These are phyloP conservation scores for Rhizophagus clarus DNA, from an alignment of 192 early-diverging fungal genomes.

Conservation along the genomic window DNA sequence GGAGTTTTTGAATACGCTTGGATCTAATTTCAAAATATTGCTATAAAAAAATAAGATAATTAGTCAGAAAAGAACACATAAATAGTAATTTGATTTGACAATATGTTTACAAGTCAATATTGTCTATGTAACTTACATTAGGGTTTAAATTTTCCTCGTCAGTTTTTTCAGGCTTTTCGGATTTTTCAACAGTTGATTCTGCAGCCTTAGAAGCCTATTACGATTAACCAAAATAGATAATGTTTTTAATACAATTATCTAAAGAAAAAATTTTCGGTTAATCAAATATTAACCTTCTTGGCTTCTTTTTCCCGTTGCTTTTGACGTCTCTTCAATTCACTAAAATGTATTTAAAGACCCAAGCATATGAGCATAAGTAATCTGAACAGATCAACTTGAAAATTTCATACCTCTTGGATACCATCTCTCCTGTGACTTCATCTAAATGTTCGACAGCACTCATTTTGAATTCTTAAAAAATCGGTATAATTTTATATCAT, in stretches of 20 bases:
- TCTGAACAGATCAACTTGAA: slow-evolving; percentile 7
- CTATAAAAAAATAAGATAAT: slow-evolving; percentile 35
- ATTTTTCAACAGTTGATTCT: slow-evolving; percentile 46
- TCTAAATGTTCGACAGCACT: slow-evolving; percentile 57
- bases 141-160: slow-evolving; percentile 87
- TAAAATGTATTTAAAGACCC: slow-evolving; percentile 36
- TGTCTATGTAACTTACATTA: slow-evolving; percentile 54
- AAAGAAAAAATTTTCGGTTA: background rate
- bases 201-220: slow-evolving; percentile 59
- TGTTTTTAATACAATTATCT: background rate
- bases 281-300: slow-evolving; percentile 52
- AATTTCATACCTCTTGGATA: slow-evolving; percentile 81
- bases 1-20: slow-evolving; percentile 80
- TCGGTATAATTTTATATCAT: background rate
- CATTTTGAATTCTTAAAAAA: background rate
- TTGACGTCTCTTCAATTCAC: slow-evolving; percentile 88
- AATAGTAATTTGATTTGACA: background rate
- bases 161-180: slow-evolving; percentile 51
- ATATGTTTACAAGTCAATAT: too few relatives aligned
- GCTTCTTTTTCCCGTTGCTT: slow-evolving; percentile 93
- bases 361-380: background rate
- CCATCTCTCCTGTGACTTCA: slow-evolving; percentile 86
- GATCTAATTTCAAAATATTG: slow-evolving; percentile 98
- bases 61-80: background rate
- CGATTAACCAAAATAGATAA: slow-evolving; percentile 5